Base-by-base conservation (phyloP, 176 grass and related monocot species). In the Bonia amplexicaulis region DNA sequence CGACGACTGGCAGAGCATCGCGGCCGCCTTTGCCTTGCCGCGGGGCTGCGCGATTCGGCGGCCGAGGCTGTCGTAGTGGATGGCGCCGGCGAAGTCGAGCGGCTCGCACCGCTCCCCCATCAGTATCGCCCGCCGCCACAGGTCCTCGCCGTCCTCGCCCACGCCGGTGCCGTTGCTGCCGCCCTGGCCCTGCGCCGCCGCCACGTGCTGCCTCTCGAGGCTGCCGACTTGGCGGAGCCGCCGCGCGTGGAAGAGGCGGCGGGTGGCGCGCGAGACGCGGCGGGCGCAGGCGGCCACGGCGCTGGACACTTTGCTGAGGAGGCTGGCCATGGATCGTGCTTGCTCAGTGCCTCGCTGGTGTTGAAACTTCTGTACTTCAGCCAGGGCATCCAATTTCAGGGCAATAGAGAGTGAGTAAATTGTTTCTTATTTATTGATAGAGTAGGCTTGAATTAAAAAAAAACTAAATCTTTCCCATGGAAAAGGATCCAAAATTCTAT, bases 101-200 rank as follows among this genome's bases (percentile, higher is more conserved):
- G 75, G 91, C 57, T 87, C 53, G 86, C 84, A 91, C 40, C 89
- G 87, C 73, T 82, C 46, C 15, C 92, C 88, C 86, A 90, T 91
- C 72, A 94, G 69, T 66, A 97, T 94, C 81, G 78, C 46, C 78
- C 85, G 82, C 23, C 84, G 83, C 92, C 94, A 92, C 60, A 94
- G 71, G 23, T 20, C 79, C 6, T 73, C 57, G 53, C 62, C 22
- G 4, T 67, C 80, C 4, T 74, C 82, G 6, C 45, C 66, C 8
- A 33, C 42, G 64, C 35, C 35, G 22, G 41, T 58, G 54, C 12
- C 37, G 6, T 33, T 11, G 29, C 70, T 9, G 7, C 52, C 9
- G 22, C 20, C 55, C 22, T 58, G 55, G 3, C 22, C 71, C 13
- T 33, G 31, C 31, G 9, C 82, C 15, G 72, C 86, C 7, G 65